These are phyloP conservation scores for Myochromella boudieri DNA, from an alignment of 768 basidiomycete genomes.

Conservation along the genomic window DNA sequence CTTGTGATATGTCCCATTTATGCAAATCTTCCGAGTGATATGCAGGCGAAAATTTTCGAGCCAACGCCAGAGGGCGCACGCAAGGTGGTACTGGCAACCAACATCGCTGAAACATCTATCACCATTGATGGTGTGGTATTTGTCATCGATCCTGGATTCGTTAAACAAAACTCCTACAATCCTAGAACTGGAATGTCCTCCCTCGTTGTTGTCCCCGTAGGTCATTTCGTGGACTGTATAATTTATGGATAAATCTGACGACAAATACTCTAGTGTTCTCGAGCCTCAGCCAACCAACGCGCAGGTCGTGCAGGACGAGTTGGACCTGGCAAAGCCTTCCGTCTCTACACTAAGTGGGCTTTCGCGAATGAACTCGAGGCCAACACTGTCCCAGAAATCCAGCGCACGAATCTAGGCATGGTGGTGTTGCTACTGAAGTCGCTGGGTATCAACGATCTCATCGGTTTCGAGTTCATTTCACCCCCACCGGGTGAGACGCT, in stretches of 20 bases:
- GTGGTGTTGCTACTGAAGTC: conserved; percentile 95
- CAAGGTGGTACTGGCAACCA: conserved; percentile 97
- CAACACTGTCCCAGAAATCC: conserved; percentile 98
- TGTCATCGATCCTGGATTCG: conserved; percentile 98
- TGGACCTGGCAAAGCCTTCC: conserved; percentile 96
- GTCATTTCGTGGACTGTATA: conserved; percentile 26
- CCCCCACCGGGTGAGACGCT: conserved; percentile 97
- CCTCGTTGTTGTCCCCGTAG: conserved; percentile 89
- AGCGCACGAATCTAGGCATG: conserved; percentile 96
- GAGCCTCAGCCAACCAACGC: conserved; percentile 95
- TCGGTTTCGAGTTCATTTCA: conserved; percentile 98
- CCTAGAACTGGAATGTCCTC: conserved; percentile 99
- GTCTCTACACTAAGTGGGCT: conserved; percentile 99
- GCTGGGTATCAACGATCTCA: conserved; percentile 96
- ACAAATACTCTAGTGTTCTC: conserved; percentile 69
- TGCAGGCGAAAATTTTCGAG: conserved; percentile 99
- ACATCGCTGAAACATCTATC: conserved; percentile 99
- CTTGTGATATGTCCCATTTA: conserved; percentile 97
- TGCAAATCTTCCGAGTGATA: conserved; percentile 97
- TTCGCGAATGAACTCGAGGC: conserved; percentile 94
- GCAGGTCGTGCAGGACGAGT: conserved; percentile 98
- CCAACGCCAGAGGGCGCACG: conserved; percentile 95
- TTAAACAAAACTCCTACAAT: conserved; percentile 99
- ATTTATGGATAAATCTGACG: neutral
- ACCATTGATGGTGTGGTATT: conserved; percentile 99